Base-by-base conservation (phyloP, 208 protist species). In the Balamuthia mandrillaris region DNA sequence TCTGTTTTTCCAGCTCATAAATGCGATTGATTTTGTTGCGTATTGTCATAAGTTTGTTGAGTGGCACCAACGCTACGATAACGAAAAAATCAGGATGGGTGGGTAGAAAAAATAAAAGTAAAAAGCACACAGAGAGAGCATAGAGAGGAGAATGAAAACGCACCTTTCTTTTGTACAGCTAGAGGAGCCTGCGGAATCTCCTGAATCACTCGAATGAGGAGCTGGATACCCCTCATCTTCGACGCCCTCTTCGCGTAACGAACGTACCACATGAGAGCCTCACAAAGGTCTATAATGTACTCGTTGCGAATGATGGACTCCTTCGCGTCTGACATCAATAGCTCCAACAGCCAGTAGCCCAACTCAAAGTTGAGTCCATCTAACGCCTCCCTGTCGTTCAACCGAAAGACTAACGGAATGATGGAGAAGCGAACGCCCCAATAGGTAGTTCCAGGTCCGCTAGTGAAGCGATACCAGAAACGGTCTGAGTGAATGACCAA, bases 381-480 rank as follows among this genome's bases (percentile, higher is more conserved):
- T 41, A 85, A 9, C 16, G 79, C 79, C 54, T 85, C 63, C 49
- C 42, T 10, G 49, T 85, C 79, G 79, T 81, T 85, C 27, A 85
- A 12, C 24, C 79, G 79, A 33, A 33, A 82, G 12, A 45, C 60
- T n/a, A 79, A 37, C 5, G 79, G 79, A 16, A 47, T 24, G 5
- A 85, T 60, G 9, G 4, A 24, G 63, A 85, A 78, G 29, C n/a
- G 4, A 47, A 68, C 78, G 35, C 79, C 79, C 79, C 79, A 85
- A 49, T 47, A 85, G 5, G 60, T 82, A 14, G 44, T 49, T 27
- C n/a, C 65, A 35, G 41, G 37, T 54, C 79, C 79, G 16, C 33
- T 84, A 10, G 79, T 85, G 54, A 85, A 85, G 29, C 54, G 39
- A 7, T 82, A 10, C 33, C 82, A 85, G n/a, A 85, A 52, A 82